Base-by-base conservation (phyloP, 2,329 filamentous ascomycete genomes). In the Pseudogymnoascus sp. region DNA sequence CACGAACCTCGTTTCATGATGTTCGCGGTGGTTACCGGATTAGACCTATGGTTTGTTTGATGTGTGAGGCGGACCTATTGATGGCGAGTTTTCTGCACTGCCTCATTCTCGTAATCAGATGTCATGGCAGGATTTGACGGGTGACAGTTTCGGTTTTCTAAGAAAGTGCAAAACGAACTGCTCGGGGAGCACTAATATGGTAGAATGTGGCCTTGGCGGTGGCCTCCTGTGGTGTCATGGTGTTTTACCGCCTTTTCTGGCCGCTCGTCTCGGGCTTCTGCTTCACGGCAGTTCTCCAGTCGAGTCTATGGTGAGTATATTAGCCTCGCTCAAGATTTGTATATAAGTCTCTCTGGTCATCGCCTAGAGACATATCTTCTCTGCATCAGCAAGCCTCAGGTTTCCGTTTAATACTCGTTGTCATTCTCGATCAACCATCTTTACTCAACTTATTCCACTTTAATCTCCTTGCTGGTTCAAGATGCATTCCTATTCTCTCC, bases 401-500 rank as follows among this genome's bases (percentile, higher is more conserved):
- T 33, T 46, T 56, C 46, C n/a, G 10, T 33, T 33, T 19, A 53
- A 33, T 56, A 33, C 4, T 56, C n/a, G 6, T 56, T 19, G 26
- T 29, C 26, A 11, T 56, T 33, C 26, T 33, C n/a, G 9, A 33
- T 2, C n/a, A 19, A 3, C 29, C n/a, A 5, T 19, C 26, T 19
- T 23, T 19, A 33, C 10, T 19, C n/a, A 19, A 19, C 9, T 33
- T 56, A 53, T 29, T 56, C 29, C 10, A 33, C 26, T 13, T 56
- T 13, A 56, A 56, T 56, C n/a, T 33, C 10, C 46, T 56, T 56
- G 46, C 46, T 56, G 46, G 46, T 56, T 65, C 62, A 68, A 69
- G 64, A 78, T 78, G 77, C 73, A 74, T 72, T 75, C 77, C 73
- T 69, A 75, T 71, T 73, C 76, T 68, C 68, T 76, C 67, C 73